These are phyloP conservation scores for Phanerodontia chrysosporium DNA, from an alignment of 768 basidiomycete species.

Conservation along the genomic window DNA sequence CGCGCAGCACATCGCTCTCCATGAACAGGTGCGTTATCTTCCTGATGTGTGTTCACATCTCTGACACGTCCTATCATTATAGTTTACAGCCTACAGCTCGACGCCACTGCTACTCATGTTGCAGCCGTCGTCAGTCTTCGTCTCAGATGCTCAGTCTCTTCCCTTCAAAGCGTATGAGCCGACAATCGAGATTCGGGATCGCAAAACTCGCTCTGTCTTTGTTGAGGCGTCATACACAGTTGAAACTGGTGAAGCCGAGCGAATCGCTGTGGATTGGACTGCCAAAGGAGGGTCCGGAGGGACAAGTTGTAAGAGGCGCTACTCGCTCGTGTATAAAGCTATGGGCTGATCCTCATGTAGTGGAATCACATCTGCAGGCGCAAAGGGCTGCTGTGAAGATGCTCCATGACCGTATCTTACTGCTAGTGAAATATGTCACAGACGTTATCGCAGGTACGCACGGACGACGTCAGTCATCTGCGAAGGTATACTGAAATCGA, in stretches of 20 bases:
- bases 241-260: conserved; percentile 97
- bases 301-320: conserved; percentile 62
- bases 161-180: conserved; percentile 95
- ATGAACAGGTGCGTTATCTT: conserved; percentile 64
- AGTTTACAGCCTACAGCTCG: conserved; percentile 86
- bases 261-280: conserved; percentile 97
- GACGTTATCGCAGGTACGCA: conserved; percentile 69
- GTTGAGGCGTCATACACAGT: conserved; percentile 84
- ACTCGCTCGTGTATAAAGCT: background rate
- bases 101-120: conserved; percentile 84
- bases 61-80: background rate
- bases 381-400: conserved; percentile 95
- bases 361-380: conserved; percentile 85
- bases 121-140: conserved; percentile 48
- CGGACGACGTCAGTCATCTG: background rate
- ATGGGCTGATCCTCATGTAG: conserved; percentile 35
- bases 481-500: background rate
- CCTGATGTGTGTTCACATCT: background rate
- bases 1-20: conserved; percentile 71
- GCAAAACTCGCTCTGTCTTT: conserved; percentile 72
- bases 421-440: conserved; percentile 84
- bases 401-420: conserved; percentile 85
- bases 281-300: conserved; percentile 81
- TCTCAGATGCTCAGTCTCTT: conserved; percentile 66
- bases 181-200: conserved; percentile 78